phyloP scores from a whole-genome alignment of 495 filamentous ascomycete species.

The Aspergillus avenaceus region DNA sequence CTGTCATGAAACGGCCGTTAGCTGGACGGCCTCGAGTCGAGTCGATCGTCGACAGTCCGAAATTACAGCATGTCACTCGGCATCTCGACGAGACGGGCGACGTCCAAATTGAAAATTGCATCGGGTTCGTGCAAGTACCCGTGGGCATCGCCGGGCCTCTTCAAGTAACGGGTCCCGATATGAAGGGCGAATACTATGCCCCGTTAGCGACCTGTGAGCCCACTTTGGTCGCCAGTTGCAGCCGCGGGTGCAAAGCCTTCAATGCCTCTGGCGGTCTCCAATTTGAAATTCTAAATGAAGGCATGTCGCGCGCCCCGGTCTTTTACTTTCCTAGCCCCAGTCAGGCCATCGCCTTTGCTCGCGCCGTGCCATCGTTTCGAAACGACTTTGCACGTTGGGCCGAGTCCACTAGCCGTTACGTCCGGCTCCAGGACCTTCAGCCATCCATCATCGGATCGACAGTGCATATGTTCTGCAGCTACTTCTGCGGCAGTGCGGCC shows the following conservation, averaged over 20 bases:
- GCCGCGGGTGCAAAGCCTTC: slow-evolving; percentile 10
- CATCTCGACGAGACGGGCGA: neutral
- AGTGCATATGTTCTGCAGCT: slow-evolving; percentile 9
- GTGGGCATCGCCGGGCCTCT: slow-evolving; percentile 14
- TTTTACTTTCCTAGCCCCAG: slow-evolving; percentile 6
- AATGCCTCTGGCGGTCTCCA: slow-evolving; percentile 6
- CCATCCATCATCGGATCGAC: slow-evolving; percentile 9
- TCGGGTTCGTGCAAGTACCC: slow-evolving; percentile 11
- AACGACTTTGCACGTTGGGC: slow-evolving; percentile 2
- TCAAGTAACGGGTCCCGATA: neutral
- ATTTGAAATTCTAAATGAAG: slow-evolving; percentile 4
- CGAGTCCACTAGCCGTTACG: slow-evolving; percentile 9
- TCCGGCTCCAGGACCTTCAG: neutral
- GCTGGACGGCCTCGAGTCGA: neutral
- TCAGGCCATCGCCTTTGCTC: slow-evolving; percentile 4
- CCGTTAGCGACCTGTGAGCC: slow-evolving; percentile 14
- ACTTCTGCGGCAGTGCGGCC: slow-evolving; percentile 10
- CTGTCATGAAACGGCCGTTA: neutral
- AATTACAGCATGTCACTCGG: neutral
- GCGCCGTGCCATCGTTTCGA: neutral
- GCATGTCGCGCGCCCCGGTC: slow-evolving; percentile 9
- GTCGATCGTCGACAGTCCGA: neutral
- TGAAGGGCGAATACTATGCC: neutral
- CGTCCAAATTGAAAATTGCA: slow-evolving; percentile 14
- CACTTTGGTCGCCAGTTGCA: slow-evolving; percentile 14